Evolutionary conservation across 2,329 filamentous ascomycete species (phyloP), one percentile per base, ranked within the genome.

Genomic region (Cladosporium sp.): DNA sequence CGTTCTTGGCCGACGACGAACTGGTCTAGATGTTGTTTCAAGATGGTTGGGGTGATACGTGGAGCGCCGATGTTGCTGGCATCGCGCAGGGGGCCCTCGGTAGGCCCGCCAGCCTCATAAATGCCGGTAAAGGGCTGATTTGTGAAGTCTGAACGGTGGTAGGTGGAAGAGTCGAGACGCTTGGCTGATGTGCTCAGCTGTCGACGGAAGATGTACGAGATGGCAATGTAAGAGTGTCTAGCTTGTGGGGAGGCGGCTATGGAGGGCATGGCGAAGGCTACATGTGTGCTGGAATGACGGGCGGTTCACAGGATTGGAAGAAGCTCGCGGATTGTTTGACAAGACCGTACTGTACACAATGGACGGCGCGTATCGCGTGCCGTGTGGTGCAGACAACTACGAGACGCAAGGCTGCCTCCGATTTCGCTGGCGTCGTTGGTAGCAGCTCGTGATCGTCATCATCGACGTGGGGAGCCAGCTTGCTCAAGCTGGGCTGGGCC

Each of bases 1-100:
- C 91, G 85, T 64, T 97, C 91, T 73, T 99, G 94, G 39, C 93
- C 94, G 3, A 99, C 93, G 1, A 99, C 93, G 71, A 95, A 99
- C 70, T 94, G 89, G 71, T 99, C 94, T 32, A 97, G 85, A 67
- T 94, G 89, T 68, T 90, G 86, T 78, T 97, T 97, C 66, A 99
- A 80, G 65, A 78, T 75, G 64, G 80, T 81, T 7, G 85, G 85
- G 9, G 84, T 87, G 54, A 87, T 77, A 52, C 78, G 78, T 32
- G 82, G 81, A 28, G 78, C 78, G 58, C 83, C 83, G 60, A 83
- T 80, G 34, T 78, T 77, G 59, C 80, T 81, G 9, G 82, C 79
- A 60, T 80, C 82, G 36, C 79, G 80, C 56, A 89, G 72, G n/a
- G 86, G 86, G 0, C 86, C 86, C 24, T 78, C 74, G 15, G 84